Conservation (phyloP, 2,329 filamentous ascomycete genomes). For the Penicillium sp. region DNA sequence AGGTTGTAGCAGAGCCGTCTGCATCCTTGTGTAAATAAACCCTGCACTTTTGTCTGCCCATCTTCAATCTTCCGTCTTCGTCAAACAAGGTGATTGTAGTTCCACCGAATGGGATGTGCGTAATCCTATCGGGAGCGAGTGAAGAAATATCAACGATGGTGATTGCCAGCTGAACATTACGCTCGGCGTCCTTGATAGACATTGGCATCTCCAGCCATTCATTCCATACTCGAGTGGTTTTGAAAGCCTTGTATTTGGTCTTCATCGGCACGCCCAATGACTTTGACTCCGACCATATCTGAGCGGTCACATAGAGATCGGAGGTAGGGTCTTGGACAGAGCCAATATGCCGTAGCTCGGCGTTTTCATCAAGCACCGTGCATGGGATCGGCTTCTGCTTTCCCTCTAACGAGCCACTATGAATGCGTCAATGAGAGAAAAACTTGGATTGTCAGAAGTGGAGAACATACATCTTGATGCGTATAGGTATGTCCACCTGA, state of each 20-base stretch:
- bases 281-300: conserved; percentile 95
- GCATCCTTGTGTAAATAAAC: conserved; percentile 79
- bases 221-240: conserved; percentile 74
- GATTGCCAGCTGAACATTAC: conserved; percentile 81
- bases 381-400: conserved; percentile 71
- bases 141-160: conserved; percentile 95
- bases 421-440: conserved; percentile 11
- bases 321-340: conserved; percentile 80
- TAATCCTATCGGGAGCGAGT: conserved; percentile 64
- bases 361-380: conserved; percentile 74
- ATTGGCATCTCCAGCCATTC: conserved; percentile 93
- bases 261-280: conserved; percentile 88
- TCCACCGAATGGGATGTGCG: conserved; percentile 89
- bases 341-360: conserved; percentile 81
- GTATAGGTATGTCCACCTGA: conserved; percentile 70
- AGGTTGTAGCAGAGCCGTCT: conserved; percentile 77
- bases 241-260: conserved; percentile 90
- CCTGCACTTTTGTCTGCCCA: conserved; percentile 87
- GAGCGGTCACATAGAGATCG: conserved; percentile 88
- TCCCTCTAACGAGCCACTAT: conserved; percentile 72
- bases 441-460: neutral
- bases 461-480: conserved; percentile 60
- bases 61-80: conserved; percentile 83
- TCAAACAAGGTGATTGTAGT: conserved; percentile 94
- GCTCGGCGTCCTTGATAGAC: conserved; percentile 75